Evolutionary conservation across 306 rosid genomes (phyloP), one percentile per base, ranked within the genome.

Genomic region (Trichosanthes truncata): DNA sequence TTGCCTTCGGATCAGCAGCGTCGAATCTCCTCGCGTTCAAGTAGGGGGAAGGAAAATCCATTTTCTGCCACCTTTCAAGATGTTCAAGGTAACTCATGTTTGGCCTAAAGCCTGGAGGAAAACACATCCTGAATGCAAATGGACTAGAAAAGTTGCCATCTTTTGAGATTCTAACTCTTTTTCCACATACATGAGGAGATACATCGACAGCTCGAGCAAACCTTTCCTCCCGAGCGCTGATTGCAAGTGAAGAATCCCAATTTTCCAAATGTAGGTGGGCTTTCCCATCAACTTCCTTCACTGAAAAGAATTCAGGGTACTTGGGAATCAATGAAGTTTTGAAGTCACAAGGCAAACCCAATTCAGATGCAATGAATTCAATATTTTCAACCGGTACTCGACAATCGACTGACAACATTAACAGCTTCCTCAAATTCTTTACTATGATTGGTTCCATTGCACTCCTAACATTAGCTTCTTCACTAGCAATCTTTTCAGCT

Each of bases 21-120:
- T 89, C 90, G 15, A 94, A 86, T 81, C 96, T 92, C 86, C 95
- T 92, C 0, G 97, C 98, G 46, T 83, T 94, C 82, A 94, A 81
- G 85, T 92, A 94, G 0, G 97, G 98, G 46, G 94, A 90, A 78
- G 96, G 96, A 85, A 92, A 92, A 43, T 92, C 96, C 89, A 90
- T 83, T 77, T 84, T 94, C 87, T 92, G 94, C 97, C 94, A 90
- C 86, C 80, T 85, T 81, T 89, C 89, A 67, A 90, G 79, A 79
- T 89, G 87, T 83, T 89, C 85, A 31, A 89, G 93, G 63, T 82
- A 93, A 78, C 89, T 79, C 83, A 75, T 82, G 77, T 93, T 91
- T 25, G 96, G 94, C 78, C 97, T 82, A 83, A 93, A 91, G 33
- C 96, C 94, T 18, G 84, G 80, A 36, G 93, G 93, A 82, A 88